Conservation (phyloP, 2,329 filamentous ascomycete species). For the Rhytidhysteron rufulum region DNA sequence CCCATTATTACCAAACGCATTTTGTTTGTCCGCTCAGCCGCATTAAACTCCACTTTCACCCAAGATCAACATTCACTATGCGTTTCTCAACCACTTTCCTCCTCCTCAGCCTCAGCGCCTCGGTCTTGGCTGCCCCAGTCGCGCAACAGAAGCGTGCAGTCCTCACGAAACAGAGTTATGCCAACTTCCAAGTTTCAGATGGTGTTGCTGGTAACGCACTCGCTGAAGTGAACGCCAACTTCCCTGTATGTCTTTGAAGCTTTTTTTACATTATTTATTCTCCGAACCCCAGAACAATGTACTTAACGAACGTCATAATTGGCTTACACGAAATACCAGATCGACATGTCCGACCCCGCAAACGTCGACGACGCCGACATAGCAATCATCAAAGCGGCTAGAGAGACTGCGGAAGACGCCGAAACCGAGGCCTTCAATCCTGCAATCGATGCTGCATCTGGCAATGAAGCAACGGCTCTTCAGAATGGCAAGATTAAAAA, state of each 20-base stretch:
- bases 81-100: constrained; percentile 22
- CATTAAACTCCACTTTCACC: not conserved
- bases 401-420: constrained; percentile 52
- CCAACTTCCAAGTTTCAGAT: constrained; percentile 48
- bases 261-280: too few species aligned
- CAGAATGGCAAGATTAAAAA: constrained; percentile 58
- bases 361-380: constrained; percentile 48
- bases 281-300: too few species aligned
- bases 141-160: constrained; percentile 12
- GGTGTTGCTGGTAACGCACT: constrained; percentile 53
- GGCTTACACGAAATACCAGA: too few species aligned
- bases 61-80: constrained; percentile 18
- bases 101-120: constrained; percentile 22
- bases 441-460: constrained; percentile 47
- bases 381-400: constrained; percentile 50
- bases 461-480: constrained; percentile 43
- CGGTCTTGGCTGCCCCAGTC: constrained; percentile 21
- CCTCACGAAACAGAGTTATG: constrained; percentile 20
- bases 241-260: constrained; percentile 47
- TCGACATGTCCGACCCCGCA: constrained; percentile 44
- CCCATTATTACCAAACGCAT: not conserved
- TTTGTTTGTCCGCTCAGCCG: not conserved
- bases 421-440: constrained; percentile 54
- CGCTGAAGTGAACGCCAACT: constrained; percentile 52
- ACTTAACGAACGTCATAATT: too few species aligned